Evolutionary conservation across 108 stramenopile genomes (phyloP).

Genomic region (Skeletonema costatum): DNA sequence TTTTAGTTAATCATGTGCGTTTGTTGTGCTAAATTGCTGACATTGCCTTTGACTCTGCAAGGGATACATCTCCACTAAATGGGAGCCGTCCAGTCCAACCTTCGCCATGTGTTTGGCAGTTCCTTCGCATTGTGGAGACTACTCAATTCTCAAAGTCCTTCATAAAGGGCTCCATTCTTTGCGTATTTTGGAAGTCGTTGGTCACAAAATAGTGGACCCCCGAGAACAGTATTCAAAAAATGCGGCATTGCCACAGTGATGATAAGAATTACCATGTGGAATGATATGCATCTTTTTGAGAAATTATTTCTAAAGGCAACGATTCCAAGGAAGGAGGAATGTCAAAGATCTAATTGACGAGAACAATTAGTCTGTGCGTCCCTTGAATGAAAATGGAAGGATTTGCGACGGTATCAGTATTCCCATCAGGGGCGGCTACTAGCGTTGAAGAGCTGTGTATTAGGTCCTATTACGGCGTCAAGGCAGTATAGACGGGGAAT

Average conservation of each 20-base stretch:
- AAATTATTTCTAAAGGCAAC: slow-evolving; percentile 29
- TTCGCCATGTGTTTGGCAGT: no score
- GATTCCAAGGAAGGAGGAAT: slow-evolving; percentile 28
- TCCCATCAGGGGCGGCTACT: slow-evolving; percentile 43
- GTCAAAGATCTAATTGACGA: slow-evolving; percentile 22
- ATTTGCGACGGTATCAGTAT: slow-evolving; percentile 40
- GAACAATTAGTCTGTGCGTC: slow-evolving; percentile 19
- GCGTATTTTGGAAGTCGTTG: no score
- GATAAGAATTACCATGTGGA: slow-evolving; percentile 20
- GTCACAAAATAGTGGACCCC: slow-evolving; percentile 11
- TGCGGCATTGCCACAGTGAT: slow-evolving; percentile 2
- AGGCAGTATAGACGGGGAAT: slow-evolving; percentile 1
- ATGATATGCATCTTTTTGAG: slow-evolving; percentile 39
- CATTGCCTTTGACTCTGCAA: neutral
- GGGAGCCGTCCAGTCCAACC: no score
- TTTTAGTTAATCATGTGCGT: slow-evolving; percentile 6
- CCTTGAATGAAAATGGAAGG: slow-evolving; percentile 52
- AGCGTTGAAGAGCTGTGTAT: slow-evolving; percentile 56
- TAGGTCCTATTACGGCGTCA: slow-evolving; percentile 48
- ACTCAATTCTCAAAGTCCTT: slow-evolving; percentile 24
- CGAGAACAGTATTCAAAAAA: neutral
- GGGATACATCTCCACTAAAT: no score
- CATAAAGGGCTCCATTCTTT: no score
- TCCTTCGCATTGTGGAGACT: slow-evolving; percentile 39
- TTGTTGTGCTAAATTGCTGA: neutral